These are phyloP conservation scores for Murraya paniculata DNA, from an alignment of 345 rosid species.

Conservation along the genomic window DNA sequence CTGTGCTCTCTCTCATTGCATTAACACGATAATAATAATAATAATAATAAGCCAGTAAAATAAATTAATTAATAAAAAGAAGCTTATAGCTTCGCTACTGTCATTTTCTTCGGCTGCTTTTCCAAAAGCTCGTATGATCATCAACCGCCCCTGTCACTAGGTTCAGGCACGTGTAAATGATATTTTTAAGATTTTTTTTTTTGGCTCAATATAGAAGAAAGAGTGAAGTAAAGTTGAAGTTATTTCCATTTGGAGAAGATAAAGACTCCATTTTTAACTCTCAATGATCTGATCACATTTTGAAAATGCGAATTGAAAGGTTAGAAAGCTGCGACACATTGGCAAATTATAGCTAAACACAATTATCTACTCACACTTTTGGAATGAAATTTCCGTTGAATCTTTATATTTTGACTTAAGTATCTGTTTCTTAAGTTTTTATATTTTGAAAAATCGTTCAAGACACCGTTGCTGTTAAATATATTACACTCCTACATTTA, in stretches of 20 bases:
- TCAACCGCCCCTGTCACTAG: conserved; percentile 7
- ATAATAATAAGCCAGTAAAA: neutral
- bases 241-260: neutral
- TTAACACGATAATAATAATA: neutral
- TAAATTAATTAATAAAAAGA: neutral
- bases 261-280: neutral
- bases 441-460: too few relatives aligned
- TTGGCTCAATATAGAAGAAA: neutral
- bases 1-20: neutral
- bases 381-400: too few relatives aligned
- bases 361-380: too few relatives aligned
- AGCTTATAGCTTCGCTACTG: neutral
- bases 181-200: neutral
- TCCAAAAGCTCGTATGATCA: neutral
- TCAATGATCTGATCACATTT: too few relatives aligned
- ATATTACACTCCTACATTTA: too few relatives aligned
- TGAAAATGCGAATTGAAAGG: too few relatives aligned
- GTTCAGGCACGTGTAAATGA: neutral
- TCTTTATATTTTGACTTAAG: too few relatives aligned
- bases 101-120: conserved; percentile 9
- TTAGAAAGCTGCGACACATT: too few relatives aligned
- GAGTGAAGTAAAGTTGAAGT: neutral
- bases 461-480: too few relatives aligned
- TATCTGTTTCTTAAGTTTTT: too few relatives aligned
- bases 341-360: too few relatives aligned